These are phyloP conservation scores for Pythium dissotocum DNA, from an alignment of 352 stramenopile species.

Conservation along the genomic window DNA sequence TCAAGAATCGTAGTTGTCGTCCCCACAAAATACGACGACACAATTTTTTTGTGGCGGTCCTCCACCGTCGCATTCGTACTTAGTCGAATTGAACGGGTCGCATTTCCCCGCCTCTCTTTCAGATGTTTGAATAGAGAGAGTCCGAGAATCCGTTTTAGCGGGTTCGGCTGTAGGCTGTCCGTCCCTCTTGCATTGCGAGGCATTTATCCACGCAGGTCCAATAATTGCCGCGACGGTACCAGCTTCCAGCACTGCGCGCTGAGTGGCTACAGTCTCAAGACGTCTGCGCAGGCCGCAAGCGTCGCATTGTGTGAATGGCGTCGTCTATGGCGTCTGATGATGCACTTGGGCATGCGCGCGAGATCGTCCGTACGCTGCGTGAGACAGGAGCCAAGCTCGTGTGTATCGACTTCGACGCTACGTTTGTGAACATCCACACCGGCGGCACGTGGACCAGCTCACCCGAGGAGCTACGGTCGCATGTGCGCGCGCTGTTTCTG, in stretches of 20 bases:
- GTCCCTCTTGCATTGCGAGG: background rate
- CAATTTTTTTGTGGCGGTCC: background rate
- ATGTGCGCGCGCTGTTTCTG: constrained; percentile 71
- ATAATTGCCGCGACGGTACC: background rate
- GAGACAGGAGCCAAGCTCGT: constrained; percentile 58
- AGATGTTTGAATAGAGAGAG: constrained; percentile 23
- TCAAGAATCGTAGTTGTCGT: background rate
- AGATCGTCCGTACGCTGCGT: constrained; percentile 45
- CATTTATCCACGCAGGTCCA: background rate
- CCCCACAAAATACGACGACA: background rate
- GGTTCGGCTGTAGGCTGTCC: background rate
- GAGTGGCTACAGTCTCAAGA: background rate
- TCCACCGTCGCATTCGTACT: constrained; percentile 13
- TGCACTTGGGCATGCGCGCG: constrained; percentile 19
- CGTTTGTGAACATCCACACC: constrained; percentile 78
- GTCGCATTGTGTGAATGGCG: background rate
- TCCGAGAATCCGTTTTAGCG: background rate
- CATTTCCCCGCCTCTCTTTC: constrained; percentile 8
- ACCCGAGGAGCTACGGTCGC: constrained; percentile 37
- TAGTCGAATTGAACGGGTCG: background rate
- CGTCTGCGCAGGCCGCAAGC: background rate
- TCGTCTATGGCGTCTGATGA: constrained; percentile 1
- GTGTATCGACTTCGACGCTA: constrained; percentile 86
- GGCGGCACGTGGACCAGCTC: constrained; percentile 54
- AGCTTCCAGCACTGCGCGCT: background rate